Conservation (phyloP, 1,284 basidiomycete species). For the Sphagnurus paluster region DNA sequence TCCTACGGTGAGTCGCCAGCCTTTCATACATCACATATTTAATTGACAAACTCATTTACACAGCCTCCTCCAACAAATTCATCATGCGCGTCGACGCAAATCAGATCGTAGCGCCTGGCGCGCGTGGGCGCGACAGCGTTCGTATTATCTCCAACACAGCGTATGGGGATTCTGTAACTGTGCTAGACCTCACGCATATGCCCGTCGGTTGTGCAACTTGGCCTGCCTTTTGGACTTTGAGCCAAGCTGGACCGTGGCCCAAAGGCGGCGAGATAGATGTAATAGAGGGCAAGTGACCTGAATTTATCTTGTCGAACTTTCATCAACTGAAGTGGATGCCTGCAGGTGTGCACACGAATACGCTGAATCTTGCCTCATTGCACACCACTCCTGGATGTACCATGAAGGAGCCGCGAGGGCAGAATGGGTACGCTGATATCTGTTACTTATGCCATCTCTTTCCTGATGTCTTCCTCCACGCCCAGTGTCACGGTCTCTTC, state of each 20-base stretch:
- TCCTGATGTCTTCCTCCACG: slow-evolving; percentile 10
- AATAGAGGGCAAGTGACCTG: slow-evolving; percentile 40
- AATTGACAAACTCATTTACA: not conserved
- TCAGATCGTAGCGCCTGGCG: slow-evolving; percentile 30
- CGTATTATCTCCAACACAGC: slow-evolving; percentile 45
- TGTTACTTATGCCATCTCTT: too few relatives aligned
- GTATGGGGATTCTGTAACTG: slow-evolving; percentile 44
- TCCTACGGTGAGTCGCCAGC: slow-evolving; percentile 37
- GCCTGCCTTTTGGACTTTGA: slow-evolving; percentile 70
- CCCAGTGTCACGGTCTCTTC: slow-evolving; percentile 35
- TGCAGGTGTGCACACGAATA: slow-evolving; percentile 48
- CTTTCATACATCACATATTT: not conserved
- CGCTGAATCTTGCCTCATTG: slow-evolving; percentile 48
- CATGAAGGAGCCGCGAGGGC: slow-evolving; percentile 36
- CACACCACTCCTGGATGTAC: slow-evolving; percentile 52
- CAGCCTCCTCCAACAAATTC: slow-evolving; percentile 42
- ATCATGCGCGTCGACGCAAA: slow-evolving; percentile 51
- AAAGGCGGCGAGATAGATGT: slow-evolving; percentile 52
- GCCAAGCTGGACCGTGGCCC: slow-evolving; percentile 52
- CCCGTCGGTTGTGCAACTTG: slow-evolving; percentile 57
- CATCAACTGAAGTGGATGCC: too few relatives aligned
- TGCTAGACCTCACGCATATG: slow-evolving; percentile 57
- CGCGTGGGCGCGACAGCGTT: slow-evolving; percentile 51
- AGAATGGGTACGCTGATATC: slow-evolving; percentile 52
- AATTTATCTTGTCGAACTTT: not conserved